phyloP scores from a whole-genome alignment of 805 yeast genomes.

The Candida xyloterini region DNA sequence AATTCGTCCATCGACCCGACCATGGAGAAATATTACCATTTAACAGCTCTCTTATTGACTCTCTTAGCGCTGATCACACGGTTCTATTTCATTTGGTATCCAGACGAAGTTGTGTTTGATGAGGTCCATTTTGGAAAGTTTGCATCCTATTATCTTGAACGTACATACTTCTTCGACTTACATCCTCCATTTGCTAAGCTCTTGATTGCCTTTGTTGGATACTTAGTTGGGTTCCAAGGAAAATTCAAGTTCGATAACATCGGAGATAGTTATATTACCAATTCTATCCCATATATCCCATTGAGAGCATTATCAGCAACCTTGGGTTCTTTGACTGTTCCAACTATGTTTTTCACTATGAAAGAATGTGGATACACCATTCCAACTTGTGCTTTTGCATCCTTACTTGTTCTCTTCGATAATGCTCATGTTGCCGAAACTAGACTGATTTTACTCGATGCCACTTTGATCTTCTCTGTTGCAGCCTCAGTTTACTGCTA shows the following conservation, averaged over 20 bases:
- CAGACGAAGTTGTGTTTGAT: conserved; percentile 78
- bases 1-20: conserved; percentile 25
- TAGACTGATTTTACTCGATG: conserved; percentile 86
- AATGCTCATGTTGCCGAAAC: conserved; percentile 90
- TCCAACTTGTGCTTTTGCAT: conserved; percentile 73
- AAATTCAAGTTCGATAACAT: conserved; percentile 84
- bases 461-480: conserved; percentile 79
- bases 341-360: conserved; percentile 78
- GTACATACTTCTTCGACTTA: conserved; percentile 91
- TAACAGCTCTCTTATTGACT: conserved; percentile 40
- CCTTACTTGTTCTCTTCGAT: conserved; percentile 75
- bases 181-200: conserved; percentile 98
- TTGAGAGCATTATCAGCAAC: conserved; percentile 75
- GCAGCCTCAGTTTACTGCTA: conserved; percentile 78
- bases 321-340: conserved; percentile 80
- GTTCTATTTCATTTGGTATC: conserved; percentile 59
- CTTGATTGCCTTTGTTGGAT: conserved; percentile 87
- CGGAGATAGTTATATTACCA: conserved; percentile 74
- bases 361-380: conserved; percentile 81
- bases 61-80: conserved; percentile 48
- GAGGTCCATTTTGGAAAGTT: conserved; percentile 87
- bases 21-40: conserved; percentile 29
- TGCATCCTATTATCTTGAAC: conserved; percentile 79
- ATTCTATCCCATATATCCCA: conserved; percentile 84
- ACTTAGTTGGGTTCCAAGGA: conserved; percentile 88